Evolutionary conservation across 768 basidiomycete genomes (phyloP).

Genomic region (Boletus barrowsii): DNA sequence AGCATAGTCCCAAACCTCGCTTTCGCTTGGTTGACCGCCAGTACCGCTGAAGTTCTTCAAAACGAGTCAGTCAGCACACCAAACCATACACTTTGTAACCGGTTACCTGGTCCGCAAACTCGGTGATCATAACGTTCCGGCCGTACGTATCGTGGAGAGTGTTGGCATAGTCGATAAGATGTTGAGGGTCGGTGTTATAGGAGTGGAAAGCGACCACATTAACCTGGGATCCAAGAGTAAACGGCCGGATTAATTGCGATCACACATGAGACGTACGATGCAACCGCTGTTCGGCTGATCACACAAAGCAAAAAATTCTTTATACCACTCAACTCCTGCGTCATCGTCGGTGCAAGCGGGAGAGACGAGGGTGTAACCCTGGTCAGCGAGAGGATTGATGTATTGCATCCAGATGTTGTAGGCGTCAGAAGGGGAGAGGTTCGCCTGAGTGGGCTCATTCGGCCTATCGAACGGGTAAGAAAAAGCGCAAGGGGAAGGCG

Average conservation of each 20-base stretch:
- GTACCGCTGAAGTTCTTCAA: constrained; percentile 50
- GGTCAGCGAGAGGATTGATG: constrained; percentile 51
- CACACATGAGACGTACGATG: constrained; percentile 38
- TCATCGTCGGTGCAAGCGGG: constrained; percentile 68
- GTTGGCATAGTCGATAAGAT: constrained; percentile 51
- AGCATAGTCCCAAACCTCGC: constrained; percentile 47
- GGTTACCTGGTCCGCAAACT: constrained; percentile 65
- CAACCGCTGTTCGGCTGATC: constrained; percentile 38
- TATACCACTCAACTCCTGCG: constrained; percentile 62
- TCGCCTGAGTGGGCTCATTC: constrained; percentile 40
- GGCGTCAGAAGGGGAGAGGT: constrained; percentile 50
- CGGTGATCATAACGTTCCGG: constrained; percentile 53
- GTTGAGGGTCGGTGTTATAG: constrained; percentile 52
- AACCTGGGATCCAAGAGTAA: constrained; percentile 38
- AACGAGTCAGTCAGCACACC: neutral
- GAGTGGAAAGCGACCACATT: constrained; percentile 61
- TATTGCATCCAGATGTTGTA: constrained; percentile 56
- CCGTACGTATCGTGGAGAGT: constrained; percentile 44
- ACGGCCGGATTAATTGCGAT: neutral
- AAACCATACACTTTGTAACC: neutral
- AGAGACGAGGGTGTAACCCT: constrained; percentile 58
- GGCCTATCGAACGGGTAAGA: constrained; percentile 46
- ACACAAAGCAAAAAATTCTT: constrained; percentile 47
- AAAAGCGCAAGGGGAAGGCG: neutral
- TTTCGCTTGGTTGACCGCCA: constrained; percentile 34